phyloP scores from a whole-genome alignment of 129 eudicot species.

The Artemisia argyi region DNA sequence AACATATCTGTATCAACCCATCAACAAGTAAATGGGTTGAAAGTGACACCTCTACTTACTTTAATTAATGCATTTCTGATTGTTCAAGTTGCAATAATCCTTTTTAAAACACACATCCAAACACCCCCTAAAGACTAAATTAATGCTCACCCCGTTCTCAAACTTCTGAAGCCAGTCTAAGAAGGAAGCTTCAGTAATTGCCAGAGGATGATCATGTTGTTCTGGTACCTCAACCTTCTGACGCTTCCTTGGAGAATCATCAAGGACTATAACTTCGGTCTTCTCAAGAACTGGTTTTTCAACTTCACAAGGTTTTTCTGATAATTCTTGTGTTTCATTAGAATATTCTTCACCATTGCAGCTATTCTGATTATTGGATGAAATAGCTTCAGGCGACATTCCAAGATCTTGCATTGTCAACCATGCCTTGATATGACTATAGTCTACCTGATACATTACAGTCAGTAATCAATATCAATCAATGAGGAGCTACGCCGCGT shows the following conservation, averaged over 20 bases:
- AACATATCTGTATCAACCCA: no score
- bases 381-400: constrained; percentile 40
- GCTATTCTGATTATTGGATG: constrained; percentile 21
- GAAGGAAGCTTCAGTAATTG: constrained; percentile 55
- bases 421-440: constrained; percentile 63
- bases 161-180: constrained; percentile 51
- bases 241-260: constrained; percentile 55
- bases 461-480: constrained; percentile 3
- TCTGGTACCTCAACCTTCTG: constrained; percentile 42
- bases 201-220: constrained; percentile 25
- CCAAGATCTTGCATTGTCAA: constrained; percentile 74
- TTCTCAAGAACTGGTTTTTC: background rate
- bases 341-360: background rate
- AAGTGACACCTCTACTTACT: no score
- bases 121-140: background rate
- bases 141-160: constrained; percentile 64
- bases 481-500: background rate
- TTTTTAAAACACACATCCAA: background rate
- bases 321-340: constrained; percentile 28
- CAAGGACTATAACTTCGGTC: constrained; percentile 22
- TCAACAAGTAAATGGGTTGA: no score
- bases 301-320: background rate
- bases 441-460: constrained; percentile 50
- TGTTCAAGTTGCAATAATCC: background rate
- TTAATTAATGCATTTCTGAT: background rate